Conservation (phyloP, 208 protist species). For the Leishmania braziliensis region DNA sequence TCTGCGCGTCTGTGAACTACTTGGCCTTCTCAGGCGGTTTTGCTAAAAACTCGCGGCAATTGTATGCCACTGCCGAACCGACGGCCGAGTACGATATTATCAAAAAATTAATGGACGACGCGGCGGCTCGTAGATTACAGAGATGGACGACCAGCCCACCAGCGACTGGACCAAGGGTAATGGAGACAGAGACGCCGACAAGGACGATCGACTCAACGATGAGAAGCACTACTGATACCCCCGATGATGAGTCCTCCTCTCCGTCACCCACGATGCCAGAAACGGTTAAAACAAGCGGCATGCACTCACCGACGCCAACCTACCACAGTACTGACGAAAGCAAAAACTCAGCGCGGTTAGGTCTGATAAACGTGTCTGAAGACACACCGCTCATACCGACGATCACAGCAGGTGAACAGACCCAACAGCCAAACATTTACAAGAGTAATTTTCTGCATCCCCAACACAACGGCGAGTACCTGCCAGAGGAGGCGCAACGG, state of each 20-base stretch:
- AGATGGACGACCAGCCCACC: neutral
- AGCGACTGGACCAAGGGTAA: too few species aligned
- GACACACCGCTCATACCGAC: neutral
- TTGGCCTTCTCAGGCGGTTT: neutral
- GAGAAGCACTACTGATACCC: neutral
- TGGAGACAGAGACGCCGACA: neutral
- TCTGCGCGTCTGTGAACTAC: neutral
- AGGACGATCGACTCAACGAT: neutral
- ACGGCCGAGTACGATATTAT: neutral
- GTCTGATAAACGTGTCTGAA: neutral
- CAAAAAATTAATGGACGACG: neutral
- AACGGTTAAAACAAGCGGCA: neutral
- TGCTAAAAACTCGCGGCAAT: neutral
- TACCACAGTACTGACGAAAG: neutral
- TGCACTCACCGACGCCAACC: neutral
- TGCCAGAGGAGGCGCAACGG: constrained; percentile 32
- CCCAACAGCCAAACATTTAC: neutral
- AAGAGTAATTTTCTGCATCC: too few species aligned
- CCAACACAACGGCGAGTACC: constrained; percentile 15
- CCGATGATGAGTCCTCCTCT: neutral
- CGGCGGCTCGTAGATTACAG: neutral
- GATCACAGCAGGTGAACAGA: neutral
- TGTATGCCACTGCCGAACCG: neutral
- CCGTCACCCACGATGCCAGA: neutral
- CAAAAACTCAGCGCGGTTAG: neutral